Evolutionary conservation across 2,329 filamentous ascomycete genomes (phyloP).

Genomic region (Fusarium praegraminearum): DNA sequence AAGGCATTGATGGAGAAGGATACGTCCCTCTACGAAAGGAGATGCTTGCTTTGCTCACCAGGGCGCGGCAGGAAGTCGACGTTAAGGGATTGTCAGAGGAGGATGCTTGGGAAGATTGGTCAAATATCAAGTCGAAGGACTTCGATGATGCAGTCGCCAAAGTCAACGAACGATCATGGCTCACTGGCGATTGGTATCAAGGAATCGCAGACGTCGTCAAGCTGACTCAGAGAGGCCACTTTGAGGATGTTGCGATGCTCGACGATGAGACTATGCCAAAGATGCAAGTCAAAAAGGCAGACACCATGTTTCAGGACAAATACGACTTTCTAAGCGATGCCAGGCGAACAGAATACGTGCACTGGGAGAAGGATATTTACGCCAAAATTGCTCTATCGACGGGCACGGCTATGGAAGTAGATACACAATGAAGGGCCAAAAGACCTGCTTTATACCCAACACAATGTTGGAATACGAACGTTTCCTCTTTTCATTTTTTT

Average conservation of each 20-base stretch:
- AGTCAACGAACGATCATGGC: constrained; percentile 69
- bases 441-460: constrained; percentile 45
- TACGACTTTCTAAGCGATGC: constrained; percentile 78
- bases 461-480: constrained; percentile 41
- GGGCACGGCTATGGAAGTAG: constrained; percentile 53
- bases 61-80: constrained; percentile 57
- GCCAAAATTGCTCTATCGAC: constrained; percentile 63
- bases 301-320: constrained; percentile 81
- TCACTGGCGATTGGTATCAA: constrained; percentile 72
- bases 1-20: constrained; percentile 56
- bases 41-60: constrained; percentile 58
- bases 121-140: constrained; percentile 61
- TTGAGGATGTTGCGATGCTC: constrained; percentile 52
- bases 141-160: constrained; percentile 72
- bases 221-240: constrained; percentile 49
- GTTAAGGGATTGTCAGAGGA: constrained; percentile 58
- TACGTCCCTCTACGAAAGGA: constrained; percentile 61
- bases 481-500: constrained; percentile 26
- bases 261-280: constrained; percentile 53
- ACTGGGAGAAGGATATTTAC: constrained; percentile 74
- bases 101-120: constrained; percentile 67
- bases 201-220: constrained; percentile 67
- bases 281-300: constrained; percentile 62
- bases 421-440: constrained; percentile 46
- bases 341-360: constrained; percentile 69